Evolutionary conservation across 2,329 filamentous ascomycete species (phyloP), one percentile per base, ranked within the genome.

Genomic region (Fusarium nanum): DNA sequence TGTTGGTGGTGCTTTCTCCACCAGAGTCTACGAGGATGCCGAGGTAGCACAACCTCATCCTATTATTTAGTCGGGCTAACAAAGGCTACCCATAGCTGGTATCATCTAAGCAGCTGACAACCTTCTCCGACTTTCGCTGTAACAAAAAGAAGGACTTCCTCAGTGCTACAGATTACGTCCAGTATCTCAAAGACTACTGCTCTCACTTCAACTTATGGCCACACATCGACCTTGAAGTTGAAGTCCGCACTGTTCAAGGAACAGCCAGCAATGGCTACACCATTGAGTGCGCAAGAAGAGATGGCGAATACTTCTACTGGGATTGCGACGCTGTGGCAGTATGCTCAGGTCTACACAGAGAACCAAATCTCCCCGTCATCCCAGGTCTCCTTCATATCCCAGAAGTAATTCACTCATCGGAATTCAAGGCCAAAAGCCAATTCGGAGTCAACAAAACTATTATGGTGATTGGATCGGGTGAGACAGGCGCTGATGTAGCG

Each of bases 351-450:
- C 20, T 68, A 4, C 64, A 68, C 16, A 46, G 53, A 22, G 64
- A 67, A 27, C 56, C 64, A 9, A 57, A 68, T 10, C 13, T 67
- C 4, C 56, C 64, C 1, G 7, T 2, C 3, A 50, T 68, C 7
- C 44, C 62, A 7, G 64, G 64, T 1, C 46, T 68, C 0, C 28
- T 55, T 3, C 13, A 68, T 6, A 41, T 67, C 3, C 32, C 56
- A 1, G 20, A 47, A 18, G 75, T 82, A 0, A 71, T 83, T n/a
- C 83, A 85, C 25, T 58, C 56, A 0, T 58, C 48, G 1, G 8
- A 44, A 0, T 58, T 54, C 22, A 58, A 58, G 22, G 4, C 40
- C 3, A 58, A n/a, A 11, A 45, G 14, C 8, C 48, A 54, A 3
- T 59, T 59, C 14, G 40, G 40, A 3, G 13, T 20, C 0, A 37